Percentiles rank a stretch among this genome's conserved stretches.
phyloP scores from a whole-genome alignment of 441 rosid genomes.

The Monsonia emarginata region DNA sequence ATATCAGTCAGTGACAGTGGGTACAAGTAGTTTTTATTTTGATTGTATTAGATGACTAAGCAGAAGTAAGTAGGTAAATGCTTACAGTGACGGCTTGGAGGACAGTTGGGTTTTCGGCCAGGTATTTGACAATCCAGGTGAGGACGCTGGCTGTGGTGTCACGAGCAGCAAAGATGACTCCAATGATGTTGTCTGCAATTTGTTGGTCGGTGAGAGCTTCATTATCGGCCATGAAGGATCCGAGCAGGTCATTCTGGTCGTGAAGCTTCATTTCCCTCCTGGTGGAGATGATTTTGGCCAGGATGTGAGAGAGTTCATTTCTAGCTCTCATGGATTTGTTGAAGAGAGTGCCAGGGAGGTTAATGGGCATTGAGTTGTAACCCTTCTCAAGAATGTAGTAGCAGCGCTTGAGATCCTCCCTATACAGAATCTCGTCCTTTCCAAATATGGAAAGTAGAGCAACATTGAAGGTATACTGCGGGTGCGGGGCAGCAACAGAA shows the following conservation, averaged over 20 bases:
- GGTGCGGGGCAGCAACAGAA: neutral
- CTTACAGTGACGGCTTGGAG: slow-evolving; percentile 81
- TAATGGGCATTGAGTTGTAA: slow-evolving; percentile 88
- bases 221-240: slow-evolving; percentile 80
- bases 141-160: slow-evolving; percentile 92
- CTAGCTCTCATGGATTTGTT: slow-evolving; percentile 86
- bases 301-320: slow-evolving; percentile 58
- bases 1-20: too few relatives aligned
- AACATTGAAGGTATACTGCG: slow-evolving; percentile 84
- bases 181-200: slow-evolving; percentile 85
- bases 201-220: slow-evolving; percentile 72
- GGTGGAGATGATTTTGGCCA: slow-evolving; percentile 54
- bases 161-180: slow-evolving; percentile 87
- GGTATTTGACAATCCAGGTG: slow-evolving; percentile 86
- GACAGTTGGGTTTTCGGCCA: slow-evolving; percentile 66
- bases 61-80: neutral
- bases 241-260: slow-evolving; percentile 55
- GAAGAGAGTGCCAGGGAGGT: slow-evolving; percentile 81
- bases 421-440: slow-evolving; percentile 57
- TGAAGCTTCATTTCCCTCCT: slow-evolving; percentile 42
- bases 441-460: slow-evolving; percentile 84
- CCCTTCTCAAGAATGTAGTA: slow-evolving; percentile 88
- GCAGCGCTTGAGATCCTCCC: slow-evolving; percentile 79
- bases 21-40: too few relatives aligned
- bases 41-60: too few relatives aligned